Conservation (phyloP, 2,329 filamentous ascomycete genomes). For the Phoma herbarum region DNA sequence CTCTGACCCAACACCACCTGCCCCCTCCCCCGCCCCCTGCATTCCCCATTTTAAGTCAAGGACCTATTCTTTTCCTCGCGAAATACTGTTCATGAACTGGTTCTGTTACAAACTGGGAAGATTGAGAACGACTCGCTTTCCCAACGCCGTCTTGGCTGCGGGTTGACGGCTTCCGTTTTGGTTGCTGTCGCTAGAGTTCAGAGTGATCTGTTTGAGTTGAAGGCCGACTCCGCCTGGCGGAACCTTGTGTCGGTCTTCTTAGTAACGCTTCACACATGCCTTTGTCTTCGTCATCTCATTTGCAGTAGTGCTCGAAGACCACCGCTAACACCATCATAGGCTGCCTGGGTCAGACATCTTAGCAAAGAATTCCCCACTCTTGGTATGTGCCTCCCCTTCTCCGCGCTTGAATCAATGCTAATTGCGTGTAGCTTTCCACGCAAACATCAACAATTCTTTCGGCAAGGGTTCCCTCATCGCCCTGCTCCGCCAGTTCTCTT, state of each 20-base stretch:
- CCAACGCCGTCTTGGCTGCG: constrained; percentile 68
- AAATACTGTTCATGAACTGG: constrained; percentile 71
- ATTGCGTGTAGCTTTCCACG: constrained; percentile 76
- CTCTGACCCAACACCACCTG: constrained; percentile 10
- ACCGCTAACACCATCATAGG: constrained; percentile 63
- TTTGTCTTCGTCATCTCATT: constrained; percentile 35
- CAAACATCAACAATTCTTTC: constrained; percentile 93
- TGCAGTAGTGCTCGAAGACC: constrained; percentile 18
- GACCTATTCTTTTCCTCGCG: constrained; percentile 67
- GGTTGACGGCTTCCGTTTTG: constrained; percentile 89
- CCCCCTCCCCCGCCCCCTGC: constrained; percentile 57
- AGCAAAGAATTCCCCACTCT: constrained; percentile 93
- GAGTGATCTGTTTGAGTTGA: constrained; percentile 98
- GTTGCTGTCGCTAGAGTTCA: constrained; percentile 76
- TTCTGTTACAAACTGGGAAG: constrained; percentile 99
- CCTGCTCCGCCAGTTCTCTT: constrained; percentile 90
- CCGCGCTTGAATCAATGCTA: not conserved
- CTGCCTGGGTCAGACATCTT: constrained; percentile 87
- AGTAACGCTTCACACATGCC: constrained; percentile 95
- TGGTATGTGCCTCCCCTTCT: constrained; percentile 19
- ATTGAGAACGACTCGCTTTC: constrained; percentile 78
- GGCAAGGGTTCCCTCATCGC: constrained; percentile 95
- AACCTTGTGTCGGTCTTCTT: constrained; percentile 84
- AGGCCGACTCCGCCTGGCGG: constrained; percentile 72
- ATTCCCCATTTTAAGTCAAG: constrained; percentile 89